Evolutionary conservation across 106 monocot species (phyloP).

Genomic region (Dendrobium officinale): DNA sequence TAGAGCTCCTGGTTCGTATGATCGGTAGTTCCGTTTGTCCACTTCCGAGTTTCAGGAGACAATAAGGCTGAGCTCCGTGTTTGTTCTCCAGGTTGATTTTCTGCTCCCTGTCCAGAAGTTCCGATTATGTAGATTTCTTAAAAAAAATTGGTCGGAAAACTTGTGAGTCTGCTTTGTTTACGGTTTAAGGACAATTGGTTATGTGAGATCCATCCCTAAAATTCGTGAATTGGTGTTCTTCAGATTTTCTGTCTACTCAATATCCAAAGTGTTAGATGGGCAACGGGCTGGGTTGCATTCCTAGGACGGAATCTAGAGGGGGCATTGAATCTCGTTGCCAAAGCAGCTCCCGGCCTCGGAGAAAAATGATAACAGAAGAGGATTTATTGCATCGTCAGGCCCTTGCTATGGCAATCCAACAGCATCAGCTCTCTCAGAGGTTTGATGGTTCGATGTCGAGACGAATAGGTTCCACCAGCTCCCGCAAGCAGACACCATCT

Average conservation of each 20-base stretch:
- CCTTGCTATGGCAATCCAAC: slow-evolving; percentile 22
- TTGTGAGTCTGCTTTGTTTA: neutral
- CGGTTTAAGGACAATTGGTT: neutral
- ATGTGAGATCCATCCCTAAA: neutral
- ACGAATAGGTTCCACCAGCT: slow-evolving; percentile 10
- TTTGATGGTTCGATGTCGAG: slow-evolving; percentile 17
- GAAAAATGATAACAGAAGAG: slow-evolving; percentile 15
- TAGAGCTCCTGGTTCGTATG: neutral
- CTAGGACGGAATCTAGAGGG: slow-evolving; percentile 5
- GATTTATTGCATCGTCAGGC: slow-evolving; percentile 21
- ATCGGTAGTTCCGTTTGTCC: neutral
- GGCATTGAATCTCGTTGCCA: slow-evolving; percentile 9
- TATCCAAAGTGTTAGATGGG: slow-evolving; percentile 2
- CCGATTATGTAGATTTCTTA: neutral
- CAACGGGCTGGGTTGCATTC: slow-evolving; percentile 12
- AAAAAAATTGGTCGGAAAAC: neutral
- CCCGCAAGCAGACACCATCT: slow-evolving; percentile 3
- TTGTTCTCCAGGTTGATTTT: neutral
- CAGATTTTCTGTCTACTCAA: neutral
- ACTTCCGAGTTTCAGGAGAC: neutral
- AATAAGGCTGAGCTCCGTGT: too few species aligned
- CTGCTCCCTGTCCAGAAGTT: neutral
- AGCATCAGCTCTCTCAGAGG: slow-evolving; percentile 19
- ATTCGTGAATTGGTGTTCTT: neutral
- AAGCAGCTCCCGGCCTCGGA: slow-evolving; percentile 12